Evolutionary conservation across 2,329 filamentous ascomycete genomes (phyloP).

Genomic region (Trichoderma koningiopsis): DNA sequence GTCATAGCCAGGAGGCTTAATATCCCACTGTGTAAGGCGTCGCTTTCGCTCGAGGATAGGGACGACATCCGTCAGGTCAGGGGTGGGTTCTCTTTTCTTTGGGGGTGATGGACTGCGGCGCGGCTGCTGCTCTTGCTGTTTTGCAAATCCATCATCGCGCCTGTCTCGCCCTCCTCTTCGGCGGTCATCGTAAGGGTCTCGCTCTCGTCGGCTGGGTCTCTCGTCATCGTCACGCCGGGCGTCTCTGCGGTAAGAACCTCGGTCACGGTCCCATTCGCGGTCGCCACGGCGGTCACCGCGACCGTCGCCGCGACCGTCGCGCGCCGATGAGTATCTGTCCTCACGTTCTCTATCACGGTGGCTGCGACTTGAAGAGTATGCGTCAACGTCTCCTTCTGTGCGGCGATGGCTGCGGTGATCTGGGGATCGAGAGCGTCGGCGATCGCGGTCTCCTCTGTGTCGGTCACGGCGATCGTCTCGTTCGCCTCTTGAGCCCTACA

Average conservation of each 20-base stretch:
- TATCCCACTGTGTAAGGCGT: slow-evolving; percentile 97
- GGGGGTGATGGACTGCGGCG: slow-evolving; percentile 76
- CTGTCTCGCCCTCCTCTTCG: slow-evolving; percentile 53
- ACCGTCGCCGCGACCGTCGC: slow-evolving; percentile 43
- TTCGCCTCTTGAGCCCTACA: slow-evolving; percentile 37
- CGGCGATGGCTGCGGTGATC: slow-evolving; percentile 68
- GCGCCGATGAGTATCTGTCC: slow-evolving; percentile 75
- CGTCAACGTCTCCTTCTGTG: slow-evolving; percentile 77
- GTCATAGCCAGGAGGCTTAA: slow-evolving; percentile 97
- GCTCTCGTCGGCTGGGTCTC: slow-evolving; percentile 57
- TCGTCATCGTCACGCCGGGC: slow-evolving; percentile 67
- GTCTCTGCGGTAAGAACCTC: slow-evolving; percentile 62
- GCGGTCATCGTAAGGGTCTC: slow-evolving; percentile 56
- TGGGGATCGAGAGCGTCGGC: slow-evolving; percentile 85
- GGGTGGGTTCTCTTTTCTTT: slow-evolving; percentile 93
- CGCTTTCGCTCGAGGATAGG: slow-evolving; percentile 84
- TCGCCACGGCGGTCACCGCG: slow-evolving; percentile 58
- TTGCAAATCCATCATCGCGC: slow-evolving; percentile 43
- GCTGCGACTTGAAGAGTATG: slow-evolving; percentile 89
- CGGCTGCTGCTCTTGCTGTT: slow-evolving; percentile 47
- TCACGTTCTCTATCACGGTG: slow-evolving; percentile 93
- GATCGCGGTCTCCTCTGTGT: slow-evolving; percentile 53
- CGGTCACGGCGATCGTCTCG: slow-evolving; percentile 42
- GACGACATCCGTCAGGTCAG: slow-evolving; percentile 86
- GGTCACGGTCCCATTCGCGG: slow-evolving; percentile 76